These are phyloP conservation scores for Ogataea henricii DNA, from an alignment of 805 yeast genomes.

Conservation along the genomic window DNA sequence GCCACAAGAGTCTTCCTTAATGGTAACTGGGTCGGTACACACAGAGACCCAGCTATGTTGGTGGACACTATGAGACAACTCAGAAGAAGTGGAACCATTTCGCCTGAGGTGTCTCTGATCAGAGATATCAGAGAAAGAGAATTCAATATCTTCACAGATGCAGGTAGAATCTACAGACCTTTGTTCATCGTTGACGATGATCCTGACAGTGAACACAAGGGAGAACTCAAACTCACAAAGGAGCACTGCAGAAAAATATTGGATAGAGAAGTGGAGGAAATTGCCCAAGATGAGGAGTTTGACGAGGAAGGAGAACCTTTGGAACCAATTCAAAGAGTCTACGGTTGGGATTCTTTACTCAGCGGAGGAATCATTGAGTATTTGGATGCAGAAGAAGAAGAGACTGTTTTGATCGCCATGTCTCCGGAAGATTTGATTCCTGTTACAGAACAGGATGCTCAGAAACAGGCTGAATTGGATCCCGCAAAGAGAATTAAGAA, in stretches of 20 bases:
- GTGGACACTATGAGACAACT: conserved; percentile 88
- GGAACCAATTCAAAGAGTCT: conserved; percentile 45
- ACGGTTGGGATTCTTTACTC: conserved; percentile 84
- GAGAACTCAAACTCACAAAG: conserved; percentile 81
- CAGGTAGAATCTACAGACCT: conserved; percentile 98
- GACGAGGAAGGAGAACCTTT: conserved; percentile 48
- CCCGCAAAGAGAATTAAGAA: conserved; percentile 85
- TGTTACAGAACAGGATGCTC: conserved; percentile 40
- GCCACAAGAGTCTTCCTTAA: conserved; percentile 94
- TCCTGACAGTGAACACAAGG: conserved; percentile 63
- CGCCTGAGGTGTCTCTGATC: conserved; percentile 94
- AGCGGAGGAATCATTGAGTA: conserved; percentile 90
- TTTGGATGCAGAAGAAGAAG: conserved; percentile 98
- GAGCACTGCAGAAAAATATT: conserved; percentile 76
- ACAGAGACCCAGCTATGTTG: conserved; percentile 90
- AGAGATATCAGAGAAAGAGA: conserved; percentile 97
- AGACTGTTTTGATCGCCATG: conserved; percentile 98
- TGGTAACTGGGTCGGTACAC: conserved; percentile 99
- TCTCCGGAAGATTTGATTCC: conserved; percentile 94
- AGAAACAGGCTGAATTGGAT: conserved; percentile 49
- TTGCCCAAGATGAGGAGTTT: conserved; percentile 45
- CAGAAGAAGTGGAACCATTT: conserved; percentile 93
- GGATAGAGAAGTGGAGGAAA: conserved; percentile 62
- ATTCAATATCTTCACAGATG: conserved; percentile 94
- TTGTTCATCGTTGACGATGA: conserved; percentile 91